Evolutionary conservation across 805 yeast genomes (phyloP), one percentile per base, ranked within the genome.

Genomic region (Ogataea glucozyma): DNA sequence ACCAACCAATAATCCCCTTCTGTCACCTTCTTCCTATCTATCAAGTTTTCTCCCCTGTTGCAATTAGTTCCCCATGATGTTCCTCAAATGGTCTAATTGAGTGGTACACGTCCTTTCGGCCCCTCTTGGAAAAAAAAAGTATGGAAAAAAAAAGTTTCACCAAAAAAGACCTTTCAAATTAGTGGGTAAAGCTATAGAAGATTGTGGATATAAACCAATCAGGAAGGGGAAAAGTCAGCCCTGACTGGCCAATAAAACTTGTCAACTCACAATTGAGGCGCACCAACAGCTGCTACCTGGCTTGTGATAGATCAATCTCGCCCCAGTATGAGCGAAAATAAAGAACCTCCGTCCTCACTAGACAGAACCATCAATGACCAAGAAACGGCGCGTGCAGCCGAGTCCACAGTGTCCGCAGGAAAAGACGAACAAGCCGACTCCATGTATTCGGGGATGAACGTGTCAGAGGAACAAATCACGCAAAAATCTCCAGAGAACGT

Each of bases 71-170:
- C 35, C 35, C 35, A 20, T 31, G 35, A 31, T 31, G 20, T 20
- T 31, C 35, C 35, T 20, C 17, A 31, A 31, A 31, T 20, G 26
- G 7, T 13, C 16, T 19, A 10, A n/a, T 31, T 31, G 35, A 20
- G 35, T 13, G 4, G 26, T 12, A 13, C 35, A 31, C 35, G 35
- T 11, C 26, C 17, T 12, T 11, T 34, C 27, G 11, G 26, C 14
- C 26, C 12, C 36, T 11, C 29, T 23, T 2, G 12, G 17, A 23
- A 33, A 34, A 34, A 34, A 23, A 33, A 34, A 22, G 7, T n/a
- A n/a, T 33, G 37, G 22, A 19, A 20, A 34, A 23, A 23, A 34
- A 34, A 34, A 34, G 38, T 24, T 34, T 34, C 35, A 31, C 23
- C 26, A 31, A 31, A 31, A 31, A 31, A 16, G 19, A 17, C 12